A percentile compares a stretch with the other conserved stretches of the same genome.
Conservation (phyloP, 305 asterid species). For the Rubia peregrina region DNA sequence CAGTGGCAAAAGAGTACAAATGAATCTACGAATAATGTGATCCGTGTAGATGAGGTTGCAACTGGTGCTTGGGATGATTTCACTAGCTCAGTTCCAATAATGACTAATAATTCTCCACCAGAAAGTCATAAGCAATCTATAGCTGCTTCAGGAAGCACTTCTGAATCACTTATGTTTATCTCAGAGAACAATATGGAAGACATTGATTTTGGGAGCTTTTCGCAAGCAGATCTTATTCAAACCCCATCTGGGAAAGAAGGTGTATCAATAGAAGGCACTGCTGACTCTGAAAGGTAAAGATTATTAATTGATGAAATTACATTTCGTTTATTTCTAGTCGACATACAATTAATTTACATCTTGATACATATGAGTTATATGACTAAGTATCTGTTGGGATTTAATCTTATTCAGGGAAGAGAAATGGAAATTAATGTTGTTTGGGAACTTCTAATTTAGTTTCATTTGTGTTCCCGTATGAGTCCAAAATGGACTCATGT, state of each 20-base stretch:
- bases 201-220: slow-evolving; percentile 37
- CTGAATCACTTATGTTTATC: slow-evolving; percentile 37
- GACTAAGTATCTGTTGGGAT: background rate
- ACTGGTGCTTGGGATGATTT: slow-evolving; percentile 66
- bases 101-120: slow-evolving; percentile 25
- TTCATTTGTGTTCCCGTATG: background rate
- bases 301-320: slow-evolving; percentile 5
- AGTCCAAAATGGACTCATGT: no score
- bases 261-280: slow-evolving; percentile 28
- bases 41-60: slow-evolving; percentile 26
- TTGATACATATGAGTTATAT: background rate
- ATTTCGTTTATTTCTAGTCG: background rate
- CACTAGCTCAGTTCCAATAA: slow-evolving; percentile 37
- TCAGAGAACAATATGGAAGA: slow-evolving; percentile 32
- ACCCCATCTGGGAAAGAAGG: slow-evolving; percentile 28
- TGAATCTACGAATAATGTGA: slow-evolving; percentile 25
- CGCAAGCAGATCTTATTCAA: slow-evolving; percentile 36
- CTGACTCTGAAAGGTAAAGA: slow-evolving; percentile 45
- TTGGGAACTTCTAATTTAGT: background rate
- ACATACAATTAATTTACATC: background rate
- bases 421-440: background rate
- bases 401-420: background rate
- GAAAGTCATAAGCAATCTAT: slow-evolving; percentile 27
- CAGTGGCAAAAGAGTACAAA: slow-evolving; percentile 30
- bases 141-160: slow-evolving; percentile 24